Percentiles rank a stretch among this genome's conserved stretches.
Evolutionary conservation across 1,139 yeast genomes (phyloP).

Genomic region (Candida sp.): DNA sequence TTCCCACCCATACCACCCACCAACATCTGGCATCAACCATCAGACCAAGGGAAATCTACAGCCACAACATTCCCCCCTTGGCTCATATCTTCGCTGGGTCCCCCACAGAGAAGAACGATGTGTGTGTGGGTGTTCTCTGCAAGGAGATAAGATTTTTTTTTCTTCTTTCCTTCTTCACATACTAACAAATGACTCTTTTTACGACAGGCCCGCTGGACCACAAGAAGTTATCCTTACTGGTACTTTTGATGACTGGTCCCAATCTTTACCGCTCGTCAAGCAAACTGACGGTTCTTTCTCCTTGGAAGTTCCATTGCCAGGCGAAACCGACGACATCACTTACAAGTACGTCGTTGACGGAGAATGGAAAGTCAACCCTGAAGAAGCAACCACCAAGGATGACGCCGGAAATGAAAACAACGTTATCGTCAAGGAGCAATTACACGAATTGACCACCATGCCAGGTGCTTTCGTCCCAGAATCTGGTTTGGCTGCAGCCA

Average conservation of each 20-base stretch:
- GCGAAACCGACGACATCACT: conserved; percentile 43
- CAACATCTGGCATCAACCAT: no score
- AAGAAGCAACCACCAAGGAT: conserved; percentile 49
- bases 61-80: no score
- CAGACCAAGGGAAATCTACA: no score
- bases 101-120: no score
- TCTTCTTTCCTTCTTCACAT: neutral
- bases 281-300: conserved; percentile 64
- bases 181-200: conserved; percentile 3
- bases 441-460: conserved; percentile 29
- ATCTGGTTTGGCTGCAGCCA: conserved; percentile 40
- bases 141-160: neutral
- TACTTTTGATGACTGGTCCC: conserved; percentile 76
- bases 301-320: conserved; percentile 57
- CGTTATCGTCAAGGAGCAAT: conserved; percentile 47
- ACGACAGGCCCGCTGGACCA: conserved; percentile 75
- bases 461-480: conserved; percentile 58
- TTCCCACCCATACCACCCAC: no score
- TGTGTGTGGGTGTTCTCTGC: neutral
- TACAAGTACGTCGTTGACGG: conserved; percentile 83
- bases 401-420: conserved; percentile 67
- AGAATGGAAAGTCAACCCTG: conserved; percentile 59
- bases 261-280: conserved; percentile 60
- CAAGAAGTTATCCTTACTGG: conserved; percentile 75
- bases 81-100: no score